Base-by-base conservation (phyloP, 176 grass and related monocot genomes). In the Lolium multiflorum region DNA sequence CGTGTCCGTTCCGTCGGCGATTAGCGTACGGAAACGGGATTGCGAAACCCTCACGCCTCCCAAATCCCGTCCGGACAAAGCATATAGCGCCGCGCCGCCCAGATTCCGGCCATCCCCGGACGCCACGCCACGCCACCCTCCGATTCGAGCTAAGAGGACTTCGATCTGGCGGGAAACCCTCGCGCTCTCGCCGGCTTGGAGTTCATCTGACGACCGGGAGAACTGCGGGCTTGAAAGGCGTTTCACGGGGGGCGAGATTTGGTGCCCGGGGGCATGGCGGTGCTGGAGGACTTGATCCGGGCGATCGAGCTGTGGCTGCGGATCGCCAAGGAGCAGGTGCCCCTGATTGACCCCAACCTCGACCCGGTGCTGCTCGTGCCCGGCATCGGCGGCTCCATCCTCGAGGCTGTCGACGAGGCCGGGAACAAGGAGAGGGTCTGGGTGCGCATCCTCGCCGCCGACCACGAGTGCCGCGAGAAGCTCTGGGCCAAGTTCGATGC, bases 401-500 rank as follows among this genome's bases (percentile, higher is more conserved):
- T 99, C 26, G 88, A 94, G 47, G 92, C 97, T 3, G 91, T 92
- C 10, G 95, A 99, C 15, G 94, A 96, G 15, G 88, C 87, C 54
- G 92, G 97, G 39, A 99, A 88, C 50, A 86, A 92, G 84, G 94
- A 96, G 80, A 46, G 97, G 82, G 82, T 96, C 2, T 99, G 97
- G 97, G 97, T 98, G 62, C 88, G 97, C 76, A 92, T 98, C 84
- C 89, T 98, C 20, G 88, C 84, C 1, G 92, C 94, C 1, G 94
- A 96, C 68, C 97, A 96, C 84, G 97, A 98, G 76, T 98, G 95
- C 57, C 71, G 76, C 56, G 86, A 77, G 17, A 96, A 96, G 74
- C 84, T 98, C 35, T 98, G 94, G 97, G 93, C 94, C 25, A 89
- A 90, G 65, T 98, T 98, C 59, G 97, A 98, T 81, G 86, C 90